Conservation (phyloP, 2,329 filamentous ascomycete genomes). For the Colletotrichum abscissum region DNA sequence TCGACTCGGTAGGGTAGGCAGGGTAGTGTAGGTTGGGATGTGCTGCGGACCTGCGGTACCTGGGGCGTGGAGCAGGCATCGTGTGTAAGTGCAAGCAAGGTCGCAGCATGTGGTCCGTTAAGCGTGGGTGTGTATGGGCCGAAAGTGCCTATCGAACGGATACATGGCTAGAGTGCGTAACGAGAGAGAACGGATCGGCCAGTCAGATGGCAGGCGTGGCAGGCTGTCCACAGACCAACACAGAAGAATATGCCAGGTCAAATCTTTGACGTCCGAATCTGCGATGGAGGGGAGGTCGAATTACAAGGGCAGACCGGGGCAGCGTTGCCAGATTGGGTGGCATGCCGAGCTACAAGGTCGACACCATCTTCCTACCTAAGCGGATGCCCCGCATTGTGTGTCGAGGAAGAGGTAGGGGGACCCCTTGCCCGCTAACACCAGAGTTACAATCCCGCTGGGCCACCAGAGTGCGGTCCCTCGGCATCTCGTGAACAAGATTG, state of each 20-base stretch:
- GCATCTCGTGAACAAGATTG: constrained; percentile 30
- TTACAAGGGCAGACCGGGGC: constrained; percentile 33
- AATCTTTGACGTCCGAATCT: constrained; percentile 13
- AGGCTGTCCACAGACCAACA: constrained; percentile 6
- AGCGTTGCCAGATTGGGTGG: constrained; percentile 34
- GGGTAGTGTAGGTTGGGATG: constrained; percentile 19
- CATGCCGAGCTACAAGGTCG: constrained; percentile 33
- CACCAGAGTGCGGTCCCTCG: constrained; percentile 29
- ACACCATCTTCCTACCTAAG: constrained; percentile 35
- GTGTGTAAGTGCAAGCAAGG: constrained; percentile 5
- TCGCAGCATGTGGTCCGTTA: neutral
- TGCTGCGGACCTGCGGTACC: constrained; percentile 1
- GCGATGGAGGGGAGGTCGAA: constrained; percentile 3
- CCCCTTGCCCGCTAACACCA: constrained; percentile 24
- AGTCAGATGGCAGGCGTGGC: constrained; percentile 28
- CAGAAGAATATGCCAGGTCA: constrained; percentile 24
- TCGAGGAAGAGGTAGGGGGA: constrained; percentile 25
- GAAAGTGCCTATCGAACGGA: constrained; percentile 11
- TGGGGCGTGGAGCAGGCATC: neutral
- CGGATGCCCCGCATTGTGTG: constrained; percentile 34
- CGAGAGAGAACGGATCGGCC: constrained; percentile 17
- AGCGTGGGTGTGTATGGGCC: neutral
- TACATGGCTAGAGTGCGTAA: constrained; percentile 8
- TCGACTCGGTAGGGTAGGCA: constrained; percentile 21
- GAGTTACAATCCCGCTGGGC: constrained; percentile 28